These are phyloP conservation scores for Fagus sylvatica DNA, from an alignment of 306 rosid genomes.

Conservation along the genomic window DNA sequence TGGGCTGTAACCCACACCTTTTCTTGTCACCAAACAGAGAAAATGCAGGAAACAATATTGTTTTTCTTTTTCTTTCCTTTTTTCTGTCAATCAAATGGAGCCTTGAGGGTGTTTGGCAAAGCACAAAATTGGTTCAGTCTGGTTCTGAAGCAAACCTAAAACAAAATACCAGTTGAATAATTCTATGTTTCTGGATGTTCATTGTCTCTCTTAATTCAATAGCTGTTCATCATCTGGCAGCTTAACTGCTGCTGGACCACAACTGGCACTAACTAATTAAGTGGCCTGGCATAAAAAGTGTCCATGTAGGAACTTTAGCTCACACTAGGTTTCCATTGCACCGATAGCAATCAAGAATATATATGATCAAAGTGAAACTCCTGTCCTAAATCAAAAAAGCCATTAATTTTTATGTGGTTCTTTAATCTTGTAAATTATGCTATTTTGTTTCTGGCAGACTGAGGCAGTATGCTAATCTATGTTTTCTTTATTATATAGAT, in stretches of 20 bases:
- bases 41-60: neutral
- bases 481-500: conserved; percentile 37
- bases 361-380: neutral
- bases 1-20: no score
- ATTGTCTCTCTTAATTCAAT: neutral
- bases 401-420: neutral
- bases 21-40: neutral
- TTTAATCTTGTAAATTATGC: neutral
- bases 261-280: neutral
- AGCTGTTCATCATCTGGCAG: neutral
- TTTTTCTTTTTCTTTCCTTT: no score
- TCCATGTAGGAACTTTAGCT: neutral
- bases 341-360: neutral
- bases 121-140: neutral
- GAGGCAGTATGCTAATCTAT: neutral
- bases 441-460: neutral
- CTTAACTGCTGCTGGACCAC: neutral
- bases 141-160: neutral
- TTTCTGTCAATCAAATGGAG: neutral
- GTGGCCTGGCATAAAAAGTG: neutral
- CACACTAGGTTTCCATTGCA: neutral
- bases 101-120: neutral
- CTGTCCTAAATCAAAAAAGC: neutral
- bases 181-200: neutral
- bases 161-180: neutral